These are phyloP conservation scores for Zangia roseola DNA, from an alignment of 768 basidiomycete genomes.

Conservation along the genomic window DNA sequence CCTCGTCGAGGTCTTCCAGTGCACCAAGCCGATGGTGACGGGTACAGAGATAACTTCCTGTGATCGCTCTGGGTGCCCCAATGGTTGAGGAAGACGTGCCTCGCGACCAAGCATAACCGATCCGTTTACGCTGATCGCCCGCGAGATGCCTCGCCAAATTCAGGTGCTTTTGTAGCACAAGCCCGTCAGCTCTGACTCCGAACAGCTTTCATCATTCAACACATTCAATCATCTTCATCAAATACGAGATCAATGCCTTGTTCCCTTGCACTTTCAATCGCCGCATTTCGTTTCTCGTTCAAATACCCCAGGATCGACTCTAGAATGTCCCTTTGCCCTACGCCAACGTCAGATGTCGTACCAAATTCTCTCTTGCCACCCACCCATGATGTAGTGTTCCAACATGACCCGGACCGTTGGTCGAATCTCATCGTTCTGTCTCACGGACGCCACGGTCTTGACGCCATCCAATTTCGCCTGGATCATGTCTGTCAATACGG, in stretches of 20 bases:
- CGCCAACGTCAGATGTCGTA: not conserved
- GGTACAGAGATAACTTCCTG: too few relatives aligned
- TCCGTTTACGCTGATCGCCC: too few relatives aligned
- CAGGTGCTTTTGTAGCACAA: too few relatives aligned
- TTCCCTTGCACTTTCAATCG: slow-evolving; percentile 46
- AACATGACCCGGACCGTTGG: slow-evolving; percentile 66
- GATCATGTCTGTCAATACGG: slow-evolving; percentile 67
- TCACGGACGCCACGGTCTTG: slow-evolving; percentile 34
- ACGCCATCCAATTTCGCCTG: slow-evolving; percentile 48
- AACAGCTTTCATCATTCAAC: too few relatives aligned
- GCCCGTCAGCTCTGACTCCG: too few relatives aligned
- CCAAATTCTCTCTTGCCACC: slow-evolving; percentile 1
- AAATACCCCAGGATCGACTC: slow-evolving; percentile 51
- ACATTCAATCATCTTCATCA: slow-evolving; percentile 27
- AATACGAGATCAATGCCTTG: slow-evolving; percentile 56
- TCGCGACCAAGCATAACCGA: too few relatives aligned
- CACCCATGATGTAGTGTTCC: slow-evolving; percentile 65
- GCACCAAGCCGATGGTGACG: too few relatives aligned
- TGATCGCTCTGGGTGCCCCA: too few relatives aligned
- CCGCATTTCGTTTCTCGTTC: slow-evolving; percentile 44
- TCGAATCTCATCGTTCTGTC: slow-evolving; percentile 35
- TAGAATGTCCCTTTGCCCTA: slow-evolving; percentile 63
- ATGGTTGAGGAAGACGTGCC: too few relatives aligned
- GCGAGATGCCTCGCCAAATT: too few relatives aligned
- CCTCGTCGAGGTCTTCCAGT: too few relatives aligned